Base-by-base conservation (phyloP, 2,329 filamentous ascomycete species). In the Didymella pinodella region DNA sequence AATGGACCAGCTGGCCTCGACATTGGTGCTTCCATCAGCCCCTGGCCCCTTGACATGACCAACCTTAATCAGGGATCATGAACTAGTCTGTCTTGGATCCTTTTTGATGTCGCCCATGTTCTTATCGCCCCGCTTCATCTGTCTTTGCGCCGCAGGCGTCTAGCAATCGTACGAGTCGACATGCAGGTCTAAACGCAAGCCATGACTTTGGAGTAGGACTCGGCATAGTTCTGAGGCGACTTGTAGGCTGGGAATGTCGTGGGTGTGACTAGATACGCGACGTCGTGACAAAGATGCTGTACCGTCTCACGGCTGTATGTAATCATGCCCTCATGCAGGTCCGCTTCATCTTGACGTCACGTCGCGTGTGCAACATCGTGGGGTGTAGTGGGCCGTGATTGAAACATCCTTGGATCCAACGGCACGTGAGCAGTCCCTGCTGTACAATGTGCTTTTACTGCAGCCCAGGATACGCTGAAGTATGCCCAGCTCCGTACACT, bases 131-230 rank as follows among this genome's bases (percentile, higher is more conserved):
- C 22, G 22, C 22, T 22, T 22, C 22, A 22, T 22, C 22, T 22
- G 22, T 22, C 22, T 22, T 22, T 22, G 22, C 2, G 22, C 22
- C 22, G 22, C 22, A 22, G 22, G 22, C 22, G 22, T 22, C 22
- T 22, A 22, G 22, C 22, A 3, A 57, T 79, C 75, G 61, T 73
- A 77, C 1, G 67, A 69, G 7, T 74, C 64, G 50, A 78, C 78
- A 43, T 73, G 72, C n/a, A 78, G 63, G 48, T 78, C 72, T 10
- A 63, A 4, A 78, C 70, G 18, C 64, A 65, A 3, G 64, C 61
- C 75, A 78, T 78, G 29, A 78, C 72, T 31, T 75, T 67, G 11
- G 73, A 67, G 57, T 78, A 75, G 7, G 72, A 76, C 2, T 75
- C 69, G 20, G 75, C 75, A 54, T 78, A 79, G 54, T 77, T 75